These are phyloP conservation scores for Viola odorata DNA, from an alignment of 345 rosid genomes.

Conservation along the genomic window DNA sequence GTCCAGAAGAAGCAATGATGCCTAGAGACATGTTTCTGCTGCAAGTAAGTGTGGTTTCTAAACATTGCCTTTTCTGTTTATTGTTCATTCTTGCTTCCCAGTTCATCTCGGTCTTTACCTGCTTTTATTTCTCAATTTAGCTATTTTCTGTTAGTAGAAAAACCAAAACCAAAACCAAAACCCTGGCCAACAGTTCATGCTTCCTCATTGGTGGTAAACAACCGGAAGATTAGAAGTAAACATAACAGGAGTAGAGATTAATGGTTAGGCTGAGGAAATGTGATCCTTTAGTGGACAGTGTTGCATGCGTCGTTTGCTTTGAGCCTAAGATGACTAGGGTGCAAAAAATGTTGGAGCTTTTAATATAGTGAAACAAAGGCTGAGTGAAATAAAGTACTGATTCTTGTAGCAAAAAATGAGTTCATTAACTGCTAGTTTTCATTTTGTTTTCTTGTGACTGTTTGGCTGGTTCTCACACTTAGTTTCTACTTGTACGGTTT, in stretches of 20 bases:
- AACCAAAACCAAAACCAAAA: no score
- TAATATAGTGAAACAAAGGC: no score
- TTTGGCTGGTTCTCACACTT: background rate
- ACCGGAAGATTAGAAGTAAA: no score
- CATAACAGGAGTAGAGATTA: no score
- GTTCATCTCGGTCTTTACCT: background rate
- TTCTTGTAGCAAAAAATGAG: slow-evolving; percentile 6
- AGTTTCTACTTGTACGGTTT: background rate
- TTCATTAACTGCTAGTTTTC: background rate
- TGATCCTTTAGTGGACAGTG: no score
- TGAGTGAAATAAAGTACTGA: background rate
- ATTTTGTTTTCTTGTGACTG: slow-evolving; percentile 4
- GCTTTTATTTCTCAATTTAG: background rate
- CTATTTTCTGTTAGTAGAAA: background rate
- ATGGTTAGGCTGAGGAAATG: no score
- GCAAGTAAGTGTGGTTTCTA: slow-evolving; percentile 52
- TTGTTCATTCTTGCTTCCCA: background rate
- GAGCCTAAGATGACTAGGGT: no score
- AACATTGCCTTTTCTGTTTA: background rate
- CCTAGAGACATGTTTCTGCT: slow-evolving; percentile 88
- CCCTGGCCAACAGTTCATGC: no score
- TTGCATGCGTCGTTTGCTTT: no score
- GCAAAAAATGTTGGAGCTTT: no score
- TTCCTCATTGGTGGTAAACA: no score
- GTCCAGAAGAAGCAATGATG: slow-evolving; percentile 87